Conservation (phyloP, 805 yeast genomes). For the Suhomyces emberorum region DNA sequence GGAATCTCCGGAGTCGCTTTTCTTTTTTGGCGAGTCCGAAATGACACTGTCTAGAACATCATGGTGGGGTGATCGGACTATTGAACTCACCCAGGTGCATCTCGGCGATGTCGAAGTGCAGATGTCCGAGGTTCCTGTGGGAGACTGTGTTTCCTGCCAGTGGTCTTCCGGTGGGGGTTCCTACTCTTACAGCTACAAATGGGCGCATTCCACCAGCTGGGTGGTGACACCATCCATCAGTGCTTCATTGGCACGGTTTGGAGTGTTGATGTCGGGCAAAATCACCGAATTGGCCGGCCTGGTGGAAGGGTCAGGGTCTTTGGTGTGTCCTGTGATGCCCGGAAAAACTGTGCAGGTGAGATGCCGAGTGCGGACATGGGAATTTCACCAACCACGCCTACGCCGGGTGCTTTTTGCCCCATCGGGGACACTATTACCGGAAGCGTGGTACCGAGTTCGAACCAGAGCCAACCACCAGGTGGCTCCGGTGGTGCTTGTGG, state of each 20-base stretch:
- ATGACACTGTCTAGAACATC: neutral
- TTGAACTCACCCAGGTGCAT: slow-evolving; percentile 18
- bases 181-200: slow-evolving; percentile 12
- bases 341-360: slow-evolving; percentile 19
- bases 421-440: neutral
- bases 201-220: slow-evolving; percentile 4
- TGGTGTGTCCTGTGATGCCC: slow-evolving; percentile 15
- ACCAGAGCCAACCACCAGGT: slow-evolving; percentile 9
- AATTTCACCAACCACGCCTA: slow-evolving; percentile 14
- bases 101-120: slow-evolving; percentile 11
- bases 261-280: neutral
- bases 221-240: neutral
- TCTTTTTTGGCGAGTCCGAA: slow-evolving; percentile 10
- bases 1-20: slow-evolving; percentile 7
- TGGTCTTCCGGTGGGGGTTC: slow-evolving; percentile 16
- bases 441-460: neutral
- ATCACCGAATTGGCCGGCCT: neutral
- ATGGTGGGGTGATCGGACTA: slow-evolving; percentile 4
- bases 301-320: slow-evolving; percentile 10
- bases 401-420: neutral
- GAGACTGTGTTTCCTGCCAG: slow-evolving; percentile 15
- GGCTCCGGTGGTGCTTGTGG: slow-evolving; percentile 12
- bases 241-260: neutral
- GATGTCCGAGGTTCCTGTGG: slow-evolving; percentile 13
- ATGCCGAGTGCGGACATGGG: slow-evolving; percentile 10